Base-by-base conservation (phyloP, 805 yeast species). In the Wickerhamiella azymoides region DNA sequence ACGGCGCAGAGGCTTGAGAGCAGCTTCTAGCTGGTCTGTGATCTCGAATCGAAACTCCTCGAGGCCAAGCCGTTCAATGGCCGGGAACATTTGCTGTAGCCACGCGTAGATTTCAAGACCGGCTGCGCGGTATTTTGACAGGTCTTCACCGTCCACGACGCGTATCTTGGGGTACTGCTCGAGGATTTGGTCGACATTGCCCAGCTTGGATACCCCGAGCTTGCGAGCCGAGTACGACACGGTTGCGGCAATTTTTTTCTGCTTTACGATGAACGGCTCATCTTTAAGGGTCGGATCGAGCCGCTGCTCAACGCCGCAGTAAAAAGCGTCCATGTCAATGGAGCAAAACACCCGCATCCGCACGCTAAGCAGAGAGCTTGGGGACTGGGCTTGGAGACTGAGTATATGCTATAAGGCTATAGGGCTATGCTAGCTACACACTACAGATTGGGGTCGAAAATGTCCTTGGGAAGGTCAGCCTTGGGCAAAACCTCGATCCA, bases 401-500 rank as follows among this genome's bases (percentile, higher is more conserved):
- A n/a, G n/a, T n/a, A n/a, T n/a, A n/a, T n/a, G n/a, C n/a, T n/a
- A n/a, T n/a, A n/a, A n/a, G n/a, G n/a, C n/a, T n/a, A n/a, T n/a
- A n/a, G n/a, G n/a, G n/a, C n/a, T n/a, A n/a, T n/a, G n/a, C 24
- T 21, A 21, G 24, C 24, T 21, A 21, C 3, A 26, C 3, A 10
- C 33, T 30, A 30, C 33, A 30, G 16, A 36, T 36, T 36, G 38
- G 25, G 25, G 13, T 18, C 43, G 16, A 48, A 38, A 13, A 48
- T 10, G 16, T 56, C 47, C 18, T 52, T 51, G n/a, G 62, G 61
- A 36, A 57, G 43, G 19, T 53, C 57, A 19, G 53, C 63, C 37
- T 64, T 60, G 45, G 78, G 75, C 40, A 80, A 64, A 45, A 88
- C 71, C 66, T 86, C 94, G 54, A 89, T 69, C 48, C 79, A 72